phyloP scores from a whole-genome alignment of 495 filamentous ascomycete species.

The Aspergillus egyptiacus region DNA sequence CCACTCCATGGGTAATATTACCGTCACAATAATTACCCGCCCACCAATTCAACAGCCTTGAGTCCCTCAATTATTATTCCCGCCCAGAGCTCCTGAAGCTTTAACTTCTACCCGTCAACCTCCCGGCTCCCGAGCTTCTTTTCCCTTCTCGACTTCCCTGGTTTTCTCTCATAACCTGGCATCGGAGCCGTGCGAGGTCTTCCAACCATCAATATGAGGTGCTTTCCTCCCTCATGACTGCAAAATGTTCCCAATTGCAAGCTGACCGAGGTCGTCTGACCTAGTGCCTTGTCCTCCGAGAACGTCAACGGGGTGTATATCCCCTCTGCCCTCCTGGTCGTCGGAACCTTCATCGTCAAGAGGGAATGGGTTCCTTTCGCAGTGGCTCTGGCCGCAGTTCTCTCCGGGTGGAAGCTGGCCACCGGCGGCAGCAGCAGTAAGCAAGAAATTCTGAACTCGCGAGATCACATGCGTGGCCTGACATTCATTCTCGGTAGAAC shows the following conservation, averaged over 20 bases:
- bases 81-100: conserved; percentile 9
- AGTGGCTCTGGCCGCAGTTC: conserved; percentile 50
- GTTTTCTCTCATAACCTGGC: background rate
- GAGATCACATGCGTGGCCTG: conserved; percentile 11
- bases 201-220: conserved; percentile 36
- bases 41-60: background rate
- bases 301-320: conserved; percentile 74
- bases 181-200: conserved; percentile 5
- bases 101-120: conserved; percentile 12
- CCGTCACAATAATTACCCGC: conserved; percentile 14
- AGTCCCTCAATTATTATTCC: background rate
- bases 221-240: background rate
- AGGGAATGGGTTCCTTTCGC: conserved; percentile 71
- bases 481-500: conserved; percentile 46
- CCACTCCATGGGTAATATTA: background rate
- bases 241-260: conserved; percentile 6
- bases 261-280: conserved; percentile 11
- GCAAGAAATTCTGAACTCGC: background rate
- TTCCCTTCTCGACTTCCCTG: conserved; percentile 5
- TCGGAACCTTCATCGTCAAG: conserved; percentile 72
- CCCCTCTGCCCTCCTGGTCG: conserved; percentile 72
- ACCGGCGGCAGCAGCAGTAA: conserved; percentile 17
- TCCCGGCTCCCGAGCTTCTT: too few relatives aligned
- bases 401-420: conserved; percentile 61
- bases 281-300: conserved; percentile 42